These are phyloP conservation scores for Primulina eburnea DNA, from an alignment of 257 asterid genomes.

Conservation along the genomic window DNA sequence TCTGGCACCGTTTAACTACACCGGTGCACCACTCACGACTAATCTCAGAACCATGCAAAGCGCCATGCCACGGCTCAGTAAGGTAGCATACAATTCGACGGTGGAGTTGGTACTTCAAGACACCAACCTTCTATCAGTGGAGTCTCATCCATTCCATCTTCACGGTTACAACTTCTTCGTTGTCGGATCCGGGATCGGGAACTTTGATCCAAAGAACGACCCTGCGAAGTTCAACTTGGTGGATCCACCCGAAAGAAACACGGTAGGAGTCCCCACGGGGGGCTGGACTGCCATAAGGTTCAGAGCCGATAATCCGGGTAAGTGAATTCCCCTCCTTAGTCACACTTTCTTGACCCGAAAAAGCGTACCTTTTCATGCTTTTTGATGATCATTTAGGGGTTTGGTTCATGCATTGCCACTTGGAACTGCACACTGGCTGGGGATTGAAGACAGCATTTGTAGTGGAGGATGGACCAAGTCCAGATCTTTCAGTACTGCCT, in stretches of 20 bases:
- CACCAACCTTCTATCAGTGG: constrained; percentile 30
- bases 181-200: constrained; percentile 37
- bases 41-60: too few relatives aligned
- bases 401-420: constrained; percentile 41
- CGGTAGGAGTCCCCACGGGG: constrained; percentile 35
- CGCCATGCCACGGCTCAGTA: too few relatives aligned
- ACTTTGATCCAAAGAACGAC: constrained; percentile 30
- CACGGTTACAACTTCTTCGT: constrained; percentile 42
- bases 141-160: constrained; percentile 38
- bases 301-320: too few relatives aligned
- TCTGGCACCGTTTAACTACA: too few relatives aligned
- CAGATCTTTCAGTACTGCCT: constrained; percentile 28
- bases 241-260: constrained; percentile 39
- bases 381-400: constrained; percentile 18
- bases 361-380: neutral
- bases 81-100: too few relatives aligned
- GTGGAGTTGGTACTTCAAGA: constrained; percentile 29
- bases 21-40: too few relatives aligned
- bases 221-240: constrained; percentile 25
- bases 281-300: constrained; percentile 22
- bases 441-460: constrained; percentile 38
- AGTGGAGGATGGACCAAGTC: constrained; percentile 33
- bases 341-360: too few relatives aligned
- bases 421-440: constrained; percentile 41
- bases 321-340: too few relatives aligned